Evolutionary conservation across 805 yeast species (phyloP), one percentile per base, ranked within the genome.

Genomic region (Lipomyces spencermartinsiae): DNA sequence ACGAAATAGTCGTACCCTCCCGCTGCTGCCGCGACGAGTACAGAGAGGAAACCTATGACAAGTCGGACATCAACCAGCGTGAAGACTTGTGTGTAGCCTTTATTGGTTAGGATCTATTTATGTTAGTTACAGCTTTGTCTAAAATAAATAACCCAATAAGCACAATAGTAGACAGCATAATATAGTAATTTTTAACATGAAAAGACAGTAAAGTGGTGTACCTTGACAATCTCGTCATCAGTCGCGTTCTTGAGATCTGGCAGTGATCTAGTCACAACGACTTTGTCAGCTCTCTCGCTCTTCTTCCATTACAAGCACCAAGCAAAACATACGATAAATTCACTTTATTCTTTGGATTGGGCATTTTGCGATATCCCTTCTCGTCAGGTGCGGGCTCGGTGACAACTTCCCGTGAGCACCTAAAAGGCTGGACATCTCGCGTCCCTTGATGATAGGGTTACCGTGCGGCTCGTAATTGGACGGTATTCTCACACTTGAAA

Each of bases 151-250:
- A 39, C 14, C 6, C 9, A 12, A 25, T 35, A 4, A n/a, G 9
- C 31, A 33, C n/a, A 1, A 14, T 14, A 4, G 22, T 19, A 49
- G 31, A 8, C 19, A 46, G n/a, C n/a, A n/a, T n/a, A n/a, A n/a
- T n/a, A n/a, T n/a, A n/a, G n/a, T n/a, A n/a, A n/a, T 39, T 19
- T 12, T 33, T 56, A 72, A 25, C 57, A 12, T 12, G 14, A 37
- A 37, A 35, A 1, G 4, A 9, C 0, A 37, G 43, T 37, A 16
- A 37, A 12, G 14, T 37, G 6, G 16, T 16, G 8, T 43, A 76
- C 78, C 66, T 63, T 64, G 12, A 76, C 73, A 25, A 77, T 60
- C 60, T 76, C 74, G 35, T 77, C 79, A 59, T 77, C 80, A 2
- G 77, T 70, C 46, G 75, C 71, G 56, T 65, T 71, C 63, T 77